These are phyloP conservation scores for Phyllosticta ampelicida DNA, from an alignment of 2,329 filamentous ascomycete genomes.

Conservation along the genomic window DNA sequence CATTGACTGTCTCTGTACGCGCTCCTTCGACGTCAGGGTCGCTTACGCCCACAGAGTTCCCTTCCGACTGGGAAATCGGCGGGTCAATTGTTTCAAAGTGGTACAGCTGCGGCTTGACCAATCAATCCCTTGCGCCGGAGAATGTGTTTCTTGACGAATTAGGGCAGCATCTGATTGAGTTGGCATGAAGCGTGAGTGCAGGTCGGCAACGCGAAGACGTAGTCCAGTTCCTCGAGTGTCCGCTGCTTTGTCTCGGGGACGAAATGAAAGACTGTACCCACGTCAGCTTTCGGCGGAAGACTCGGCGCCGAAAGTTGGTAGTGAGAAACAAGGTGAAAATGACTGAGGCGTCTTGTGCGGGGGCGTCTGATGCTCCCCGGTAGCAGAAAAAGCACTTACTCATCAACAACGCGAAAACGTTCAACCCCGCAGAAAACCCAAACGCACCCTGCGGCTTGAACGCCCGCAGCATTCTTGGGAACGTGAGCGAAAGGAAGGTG, in stretches of 20 bases:
- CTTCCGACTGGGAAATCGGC: neutral
- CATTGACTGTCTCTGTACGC: neutral
- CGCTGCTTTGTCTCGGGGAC: slow-evolving; percentile 37
- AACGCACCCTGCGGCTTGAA: slow-evolving; percentile 46
- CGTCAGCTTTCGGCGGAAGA: too few species aligned
- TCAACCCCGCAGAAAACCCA: slow-evolving; percentile 51
- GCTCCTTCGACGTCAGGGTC: neutral
- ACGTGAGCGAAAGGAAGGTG: slow-evolving; percentile 50
- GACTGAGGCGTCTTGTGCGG: too few species aligned
- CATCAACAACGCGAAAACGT: slow-evolving; percentile 42
- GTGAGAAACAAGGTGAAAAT: too few species aligned
- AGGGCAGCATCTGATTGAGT: slow-evolving; percentile 30
- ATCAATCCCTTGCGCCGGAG: slow-evolving; percentile 24
- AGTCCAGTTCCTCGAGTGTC: slow-evolving; percentile 40
- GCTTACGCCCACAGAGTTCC: neutral
- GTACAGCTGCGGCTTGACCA: slow-evolving; percentile 25
- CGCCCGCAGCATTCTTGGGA: slow-evolving; percentile 45
- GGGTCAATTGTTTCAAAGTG: slow-evolving; percentile 18
- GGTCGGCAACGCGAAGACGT: slow-evolving; percentile 40
- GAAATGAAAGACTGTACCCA: slow-evolving; percentile 30
- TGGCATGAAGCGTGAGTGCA: slow-evolving; percentile 33
- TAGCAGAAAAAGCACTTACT: neutral
- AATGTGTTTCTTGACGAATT: slow-evolving; percentile 36
- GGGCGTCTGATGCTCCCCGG: too few species aligned
- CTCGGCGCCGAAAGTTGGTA: too few species aligned